Evolutionary conservation across 352 stramenopile genomes (phyloP).

Genomic region (Globisporangium abappressorium): DNA sequence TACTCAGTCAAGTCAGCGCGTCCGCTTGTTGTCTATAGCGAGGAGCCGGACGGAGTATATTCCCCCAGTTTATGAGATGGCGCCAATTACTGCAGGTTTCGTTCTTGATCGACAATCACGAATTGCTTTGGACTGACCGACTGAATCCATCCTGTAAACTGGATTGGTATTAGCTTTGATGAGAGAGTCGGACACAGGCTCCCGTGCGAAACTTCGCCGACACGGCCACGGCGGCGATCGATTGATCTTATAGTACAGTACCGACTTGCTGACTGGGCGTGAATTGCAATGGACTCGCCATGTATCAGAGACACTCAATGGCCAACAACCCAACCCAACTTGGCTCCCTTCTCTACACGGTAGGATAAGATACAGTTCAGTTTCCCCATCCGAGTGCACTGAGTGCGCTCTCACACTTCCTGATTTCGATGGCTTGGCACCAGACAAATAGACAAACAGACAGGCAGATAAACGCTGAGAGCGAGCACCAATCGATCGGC

Average conservation of each 20-base stretch:
- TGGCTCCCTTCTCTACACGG: not conserved
- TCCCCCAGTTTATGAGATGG: not conserved
- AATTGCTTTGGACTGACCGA: not conserved
- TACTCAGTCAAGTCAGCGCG: slow-evolving; percentile 2
- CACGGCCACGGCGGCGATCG: not conserved
- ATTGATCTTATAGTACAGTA: not conserved
- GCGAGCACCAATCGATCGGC: not conserved
- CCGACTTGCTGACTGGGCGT: not conserved
- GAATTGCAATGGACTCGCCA: not conserved
- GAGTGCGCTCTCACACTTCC: not conserved
- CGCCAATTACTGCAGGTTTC: not conserved
- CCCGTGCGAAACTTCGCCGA: not conserved
- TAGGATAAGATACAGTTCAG: not conserved
- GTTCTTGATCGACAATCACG: slow-evolving; percentile 3
- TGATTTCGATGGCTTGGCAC: not conserved
- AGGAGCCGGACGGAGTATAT: not conserved
- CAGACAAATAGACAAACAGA: not conserved
- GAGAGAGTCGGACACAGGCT: slow-evolving; percentile 6
- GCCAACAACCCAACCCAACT: not conserved
- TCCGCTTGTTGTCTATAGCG: not conserved
- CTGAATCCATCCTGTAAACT: not conserved
- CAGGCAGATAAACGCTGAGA: not conserved
- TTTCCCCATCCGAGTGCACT: not conserved
- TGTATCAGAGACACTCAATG: slow-evolving; percentile 1
- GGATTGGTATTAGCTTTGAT: not conserved